These are phyloP conservation scores for Amanita phalloides DNA, from an alignment of 768 basidiomycete species.

Conservation along the genomic window DNA sequence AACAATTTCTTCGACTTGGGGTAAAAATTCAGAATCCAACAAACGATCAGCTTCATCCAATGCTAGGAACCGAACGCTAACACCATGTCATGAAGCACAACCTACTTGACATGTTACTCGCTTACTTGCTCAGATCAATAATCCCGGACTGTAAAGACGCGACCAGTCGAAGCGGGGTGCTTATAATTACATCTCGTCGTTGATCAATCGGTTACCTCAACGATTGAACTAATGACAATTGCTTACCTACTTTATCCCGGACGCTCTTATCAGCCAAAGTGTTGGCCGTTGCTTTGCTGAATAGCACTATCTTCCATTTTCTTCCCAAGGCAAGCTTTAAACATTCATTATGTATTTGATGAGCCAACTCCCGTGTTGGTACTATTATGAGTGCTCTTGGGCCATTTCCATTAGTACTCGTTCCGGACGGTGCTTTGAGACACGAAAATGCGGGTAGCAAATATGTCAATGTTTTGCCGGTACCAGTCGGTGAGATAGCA, in stretches of 20 bases:
- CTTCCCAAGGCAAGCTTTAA: conserved; percentile 70
- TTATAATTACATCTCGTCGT: conserved; percentile 72
- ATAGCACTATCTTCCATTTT: conserved; percentile 74
- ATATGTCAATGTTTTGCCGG: conserved; percentile 93
- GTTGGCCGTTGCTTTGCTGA: conserved; percentile 84
- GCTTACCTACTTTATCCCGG: conserved; percentile 67
- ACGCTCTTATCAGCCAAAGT: conserved; percentile 66
- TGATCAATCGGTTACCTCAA: conserved; percentile 1
- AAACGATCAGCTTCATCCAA: conserved; percentile 91
- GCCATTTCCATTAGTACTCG: conserved; percentile 43
- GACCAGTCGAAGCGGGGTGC: conserved; percentile 86
- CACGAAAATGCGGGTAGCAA: conserved; percentile 69
- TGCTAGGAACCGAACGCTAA: conserved; percentile 75
- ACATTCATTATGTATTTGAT: conserved; percentile 91
- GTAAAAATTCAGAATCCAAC: conserved; percentile 79
- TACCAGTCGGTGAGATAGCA: conserved; percentile 95
- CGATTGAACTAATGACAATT: background rate
- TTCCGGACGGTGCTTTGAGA: conserved; percentile 40
- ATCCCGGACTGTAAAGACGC: conserved; percentile 61
- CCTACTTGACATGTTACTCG: conserved; percentile 5
- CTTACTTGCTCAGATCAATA: conserved; percentile 66
- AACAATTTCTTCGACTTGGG: conserved; percentile 83
- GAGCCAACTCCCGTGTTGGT: conserved; percentile 91
- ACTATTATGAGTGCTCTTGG: conserved; percentile 75
- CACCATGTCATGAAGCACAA: background rate